Evolutionary conservation across 2,329 filamentous ascomycete genomes (phyloP), one percentile per base, ranked within the genome.

Genomic region (Hypoxylon sp.): DNA sequence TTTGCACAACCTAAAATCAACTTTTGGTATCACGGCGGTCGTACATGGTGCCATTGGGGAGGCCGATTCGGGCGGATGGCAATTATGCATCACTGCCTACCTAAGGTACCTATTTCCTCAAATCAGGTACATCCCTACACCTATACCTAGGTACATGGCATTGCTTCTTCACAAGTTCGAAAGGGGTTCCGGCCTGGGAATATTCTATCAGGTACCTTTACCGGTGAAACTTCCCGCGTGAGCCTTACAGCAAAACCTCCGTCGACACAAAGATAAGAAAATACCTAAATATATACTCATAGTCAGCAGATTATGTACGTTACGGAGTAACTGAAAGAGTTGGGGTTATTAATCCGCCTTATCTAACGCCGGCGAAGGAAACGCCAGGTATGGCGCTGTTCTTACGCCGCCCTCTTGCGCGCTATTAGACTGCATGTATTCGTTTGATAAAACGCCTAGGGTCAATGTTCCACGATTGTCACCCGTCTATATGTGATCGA

Each of bases 291-390:
- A 23, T 48, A 19, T 48, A 19, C n/a, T 41, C 30, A 49, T 19
- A 48, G 49, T 66, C 52, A 66, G 30, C 58, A 17, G 32, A 38
- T 59, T n/a, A 53, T 53, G 14, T 34, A 55, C 36, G 38, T 43
- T 49, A 52, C 63, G 63, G 63, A 66, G 63, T 57, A 61, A 61
- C 63, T 57, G 58, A 61, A 55, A 41, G 11, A 25, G 19, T 46
- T 17, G n/a, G 32, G 46, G 41, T 32, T 32, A 45, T 50, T 25
- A 19, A 50, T 19, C 23, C 34, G 36, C 17, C 51, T 51, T 52
- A 57, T 11, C 48, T 55, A 53, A 49, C 48, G 34, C 23, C 63
- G 38, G 5, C 19, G 41, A 19, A 52, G 38, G 45, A 58, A 58
- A 55, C 13, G n/a, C 32, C n/a, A 48, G 10, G 14, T 34, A 19